Conservation (phyloP, 106 monocot genomes). For the Dioscorea alata region DNA sequence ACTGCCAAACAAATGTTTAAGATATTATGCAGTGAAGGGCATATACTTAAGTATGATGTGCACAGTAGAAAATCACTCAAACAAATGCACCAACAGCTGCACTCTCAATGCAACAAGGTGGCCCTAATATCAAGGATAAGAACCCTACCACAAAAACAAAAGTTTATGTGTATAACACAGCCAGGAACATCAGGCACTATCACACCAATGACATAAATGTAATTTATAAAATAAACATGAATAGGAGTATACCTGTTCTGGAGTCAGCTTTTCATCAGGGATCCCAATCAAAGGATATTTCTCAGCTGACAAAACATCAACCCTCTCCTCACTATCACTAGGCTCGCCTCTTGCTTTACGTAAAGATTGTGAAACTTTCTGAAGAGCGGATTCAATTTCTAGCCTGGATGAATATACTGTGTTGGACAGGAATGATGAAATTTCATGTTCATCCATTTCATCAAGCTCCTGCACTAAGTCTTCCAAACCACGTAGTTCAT, state of each 20-base stretch:
- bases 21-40: neutral
- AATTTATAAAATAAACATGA: neutral
- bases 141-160: too few relatives aligned
- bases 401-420: slow-evolving; percentile 54
- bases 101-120: too few relatives aligned
- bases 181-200: too few relatives aligned
- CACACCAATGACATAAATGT: too few relatives aligned
- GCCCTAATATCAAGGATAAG: too few relatives aligned
- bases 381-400: slow-evolving; percentile 69
- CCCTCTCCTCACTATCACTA: slow-evolving; percentile 59
- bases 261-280: slow-evolving; percentile 66
- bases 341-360: slow-evolving; percentile 78
- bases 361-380: slow-evolving; percentile 63
- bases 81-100: too few relatives aligned
- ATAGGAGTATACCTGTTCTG: slow-evolving; percentile 64
- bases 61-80: too few relatives aligned
- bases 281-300: slow-evolving; percentile 72
- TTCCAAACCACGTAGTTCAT: slow-evolving; percentile 55
- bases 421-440: slow-evolving; percentile 35
- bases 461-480: slow-evolving; percentile 64
- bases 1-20: slow-evolving; percentile 22
- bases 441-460: slow-evolving; percentile 53
- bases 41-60: too few relatives aligned
- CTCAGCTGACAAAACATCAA: slow-evolving; percentile 50
- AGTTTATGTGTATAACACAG: too few relatives aligned